Conservation (phyloP, 2,329 filamentous ascomycete genomes). For the Fusarium odoratissimum region DNA sequence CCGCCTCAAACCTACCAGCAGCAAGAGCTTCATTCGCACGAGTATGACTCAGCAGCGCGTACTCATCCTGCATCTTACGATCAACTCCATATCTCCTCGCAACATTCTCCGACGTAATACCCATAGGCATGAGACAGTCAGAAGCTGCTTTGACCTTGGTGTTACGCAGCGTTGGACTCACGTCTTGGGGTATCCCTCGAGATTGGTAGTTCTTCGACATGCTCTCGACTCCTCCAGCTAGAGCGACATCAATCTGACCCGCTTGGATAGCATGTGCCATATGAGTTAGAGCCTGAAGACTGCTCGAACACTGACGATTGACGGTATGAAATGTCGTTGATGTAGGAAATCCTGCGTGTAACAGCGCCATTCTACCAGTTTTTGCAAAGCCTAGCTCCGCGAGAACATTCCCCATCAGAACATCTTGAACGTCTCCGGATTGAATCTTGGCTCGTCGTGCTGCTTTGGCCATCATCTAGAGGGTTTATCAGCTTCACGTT, state of each 20-base stretch:
- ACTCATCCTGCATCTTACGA: constrained; percentile 81
- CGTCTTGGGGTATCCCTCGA: constrained; percentile 80
- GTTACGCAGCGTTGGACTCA: constrained; percentile 78
- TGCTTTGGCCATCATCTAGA: constrained; percentile 7
- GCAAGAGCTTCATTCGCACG: constrained; percentile 77
- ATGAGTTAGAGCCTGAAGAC: constrained; percentile 79
- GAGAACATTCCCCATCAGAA: constrained; percentile 87
- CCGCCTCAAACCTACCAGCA: constrained; percentile 75
- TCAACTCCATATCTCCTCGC: constrained; percentile 78
- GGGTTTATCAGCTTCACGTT: accelerated
- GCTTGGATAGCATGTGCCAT: constrained; percentile 80
- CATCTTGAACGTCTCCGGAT: constrained; percentile 75
- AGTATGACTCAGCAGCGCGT: constrained; percentile 78
- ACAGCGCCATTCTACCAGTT: constrained; percentile 87
- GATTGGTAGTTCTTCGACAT: constrained; percentile 92
- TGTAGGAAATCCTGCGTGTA: constrained; percentile 80
- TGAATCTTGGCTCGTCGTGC: constrained; percentile 54
- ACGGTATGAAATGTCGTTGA: constrained; percentile 83
- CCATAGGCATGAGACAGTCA: constrained; percentile 96
- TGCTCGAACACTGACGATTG: constrained; percentile 87
- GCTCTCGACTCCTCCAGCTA: constrained; percentile 92
- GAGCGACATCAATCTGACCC: constrained; percentile 76
- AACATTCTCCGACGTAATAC: constrained; percentile 90
- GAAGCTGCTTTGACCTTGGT: constrained; percentile 73
- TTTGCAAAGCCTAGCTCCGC: constrained; percentile 90